Evolutionary conservation across 2,329 filamentous ascomycete species (phyloP).

Genomic region (Neofusicoccum ribis): DNA sequence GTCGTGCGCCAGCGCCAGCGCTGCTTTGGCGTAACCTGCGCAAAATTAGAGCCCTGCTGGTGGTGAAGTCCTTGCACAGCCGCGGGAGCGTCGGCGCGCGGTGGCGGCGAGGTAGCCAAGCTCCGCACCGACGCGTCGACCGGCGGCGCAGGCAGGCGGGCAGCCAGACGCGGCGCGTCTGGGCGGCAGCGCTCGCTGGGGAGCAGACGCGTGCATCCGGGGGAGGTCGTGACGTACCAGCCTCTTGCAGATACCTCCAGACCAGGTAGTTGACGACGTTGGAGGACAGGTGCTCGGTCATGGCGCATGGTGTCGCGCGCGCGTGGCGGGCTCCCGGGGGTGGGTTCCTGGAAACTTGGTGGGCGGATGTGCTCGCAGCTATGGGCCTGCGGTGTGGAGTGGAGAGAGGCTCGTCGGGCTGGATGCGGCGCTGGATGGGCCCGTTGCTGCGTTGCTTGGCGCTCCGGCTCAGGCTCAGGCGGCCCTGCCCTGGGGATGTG

Average conservation of each 20-base stretch:
- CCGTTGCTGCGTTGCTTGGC: constrained; percentile 18
- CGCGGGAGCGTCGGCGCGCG: constrained; percentile 2
- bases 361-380: not conserved
- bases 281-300: constrained; percentile 50
- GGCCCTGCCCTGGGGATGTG: not conserved
- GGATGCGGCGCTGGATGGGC: constrained; percentile 19
- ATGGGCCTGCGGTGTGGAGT: constrained; percentile 13
- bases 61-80: not conserved
- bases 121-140: not conserved
- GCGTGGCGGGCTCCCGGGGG: constrained; percentile 1
- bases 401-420: constrained; percentile 12
- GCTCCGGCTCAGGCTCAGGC: not conserved
- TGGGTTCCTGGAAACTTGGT: not conserved
- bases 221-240: constrained; percentile 27
- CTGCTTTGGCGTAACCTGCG: constrained; percentile 59
- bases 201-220: constrained; percentile 2
- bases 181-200: not conserved
- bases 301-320: constrained; percentile 39
- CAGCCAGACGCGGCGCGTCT: not conserved
- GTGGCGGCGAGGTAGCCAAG: not conserved
- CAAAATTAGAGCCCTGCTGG: not conserved
- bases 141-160: not conserved
- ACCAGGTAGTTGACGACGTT: constrained; percentile 70
- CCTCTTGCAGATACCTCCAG: constrained; percentile 58
- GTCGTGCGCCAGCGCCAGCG: constrained; percentile 60